These are phyloP conservation scores for Noccaea caerulescens DNA, from an alignment of 345 rosid genomes.

Conservation along the genomic window DNA sequence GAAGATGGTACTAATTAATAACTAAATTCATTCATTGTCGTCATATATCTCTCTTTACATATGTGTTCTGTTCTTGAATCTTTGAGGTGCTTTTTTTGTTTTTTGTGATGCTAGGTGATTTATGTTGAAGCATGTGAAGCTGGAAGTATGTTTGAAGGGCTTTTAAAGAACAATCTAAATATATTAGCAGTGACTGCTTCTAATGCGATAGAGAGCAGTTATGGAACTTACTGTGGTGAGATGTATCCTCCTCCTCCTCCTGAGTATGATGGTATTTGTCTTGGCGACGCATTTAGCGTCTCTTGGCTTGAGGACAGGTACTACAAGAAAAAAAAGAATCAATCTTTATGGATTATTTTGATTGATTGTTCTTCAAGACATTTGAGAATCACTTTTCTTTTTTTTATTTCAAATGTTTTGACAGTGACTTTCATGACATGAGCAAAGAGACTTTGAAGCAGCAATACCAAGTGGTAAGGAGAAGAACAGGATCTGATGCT, in stretches of 20 bases:
- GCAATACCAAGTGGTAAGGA: conserved; percentile 55
- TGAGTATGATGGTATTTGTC: conserved; percentile 48
- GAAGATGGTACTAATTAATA: conserved; percentile 48
- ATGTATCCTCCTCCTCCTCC: conserved; percentile 34
- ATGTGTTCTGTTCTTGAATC: neutral
- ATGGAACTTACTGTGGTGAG: conserved; percentile 51
- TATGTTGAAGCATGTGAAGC: conserved; percentile 74
- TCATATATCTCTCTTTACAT: neutral
- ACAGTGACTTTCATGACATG: conserved; percentile 62
- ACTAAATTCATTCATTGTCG: neutral
- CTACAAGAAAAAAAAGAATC: neutral
- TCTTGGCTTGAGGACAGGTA: conserved; percentile 91
- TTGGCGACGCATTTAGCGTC: conserved; percentile 73
- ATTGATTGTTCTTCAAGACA: conserved; percentile 14
- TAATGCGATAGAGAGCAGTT: conserved; percentile 60
- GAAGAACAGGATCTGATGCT: conserved; percentile 50
- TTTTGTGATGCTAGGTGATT: conserved; percentile 48
- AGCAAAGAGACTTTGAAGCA: conserved; percentile 55
- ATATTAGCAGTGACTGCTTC: conserved; percentile 67
- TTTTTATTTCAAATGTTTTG: neutral
- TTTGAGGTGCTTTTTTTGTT: conserved; percentile 5
- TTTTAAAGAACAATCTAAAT: conserved; percentile 48
- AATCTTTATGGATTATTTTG: neutral
- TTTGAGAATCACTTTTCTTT: neutral
- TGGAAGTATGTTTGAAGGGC: conserved; percentile 70